Evolutionary conservation across 345 rosid genomes (phyloP).

Genomic region (Camelina sativa): DNA sequence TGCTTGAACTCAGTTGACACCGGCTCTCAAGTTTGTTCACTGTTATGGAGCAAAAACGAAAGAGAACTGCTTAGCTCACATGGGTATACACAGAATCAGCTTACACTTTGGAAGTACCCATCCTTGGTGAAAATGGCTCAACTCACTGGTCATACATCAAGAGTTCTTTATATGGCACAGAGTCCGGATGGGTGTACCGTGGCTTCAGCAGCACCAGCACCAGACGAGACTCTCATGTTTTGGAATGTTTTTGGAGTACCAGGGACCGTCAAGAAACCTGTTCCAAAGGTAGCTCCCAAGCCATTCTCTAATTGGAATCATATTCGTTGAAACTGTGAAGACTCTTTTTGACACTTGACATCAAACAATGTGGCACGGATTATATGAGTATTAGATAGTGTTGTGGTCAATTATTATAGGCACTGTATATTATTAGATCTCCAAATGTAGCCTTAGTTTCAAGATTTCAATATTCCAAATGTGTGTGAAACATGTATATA

Average conservation of each 20-base stretch:
- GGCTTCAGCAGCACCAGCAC: conserved; percentile 68
- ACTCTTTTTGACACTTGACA: too few relatives aligned
- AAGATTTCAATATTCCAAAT: too few relatives aligned
- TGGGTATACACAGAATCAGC: conserved; percentile 47
- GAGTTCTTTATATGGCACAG: conserved; percentile 49
- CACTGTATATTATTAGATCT: too few relatives aligned
- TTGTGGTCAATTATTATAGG: too few relatives aligned
- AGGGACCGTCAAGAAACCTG: conserved; percentile 27
- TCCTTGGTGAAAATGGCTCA: conserved; percentile 52
- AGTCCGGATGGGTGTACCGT: conserved; percentile 80
- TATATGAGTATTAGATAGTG: too few relatives aligned
- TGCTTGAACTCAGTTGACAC: too few relatives aligned
- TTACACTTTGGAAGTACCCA: conserved; percentile 48
- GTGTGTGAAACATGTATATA: too few relatives aligned
- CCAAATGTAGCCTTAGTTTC: too few relatives aligned
- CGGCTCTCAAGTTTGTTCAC: too few relatives aligned
- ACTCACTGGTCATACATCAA: conserved; percentile 49
- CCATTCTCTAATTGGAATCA: conserved; percentile 64
- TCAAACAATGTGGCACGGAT: too few relatives aligned
- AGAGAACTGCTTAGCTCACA: conserved; percentile 49
- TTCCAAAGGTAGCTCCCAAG: conserved; percentile 50
- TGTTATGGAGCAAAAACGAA: conserved; percentile 44
- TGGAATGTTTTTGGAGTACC: conserved; percentile 79
- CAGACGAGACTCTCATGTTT: conserved; percentile 66
- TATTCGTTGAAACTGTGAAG: conserved; percentile 52